Conservation (phyloP, 2,329 filamentous ascomycete species). For the Colletotrichum cereale region DNA sequence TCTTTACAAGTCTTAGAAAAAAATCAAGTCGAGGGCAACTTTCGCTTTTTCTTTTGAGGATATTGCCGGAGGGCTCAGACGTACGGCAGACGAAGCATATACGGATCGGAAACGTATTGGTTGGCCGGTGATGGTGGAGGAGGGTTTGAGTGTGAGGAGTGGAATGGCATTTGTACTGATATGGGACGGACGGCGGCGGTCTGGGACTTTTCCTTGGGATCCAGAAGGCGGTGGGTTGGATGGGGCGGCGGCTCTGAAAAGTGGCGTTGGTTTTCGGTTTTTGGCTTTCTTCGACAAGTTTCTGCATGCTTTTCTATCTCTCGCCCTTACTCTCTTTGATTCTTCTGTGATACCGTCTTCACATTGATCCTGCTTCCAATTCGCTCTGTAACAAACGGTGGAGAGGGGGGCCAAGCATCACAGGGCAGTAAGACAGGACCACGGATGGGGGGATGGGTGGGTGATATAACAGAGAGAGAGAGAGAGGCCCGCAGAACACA, state of each 20-base stretch:
- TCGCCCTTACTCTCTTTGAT: background rate
- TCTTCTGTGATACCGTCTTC: background rate
- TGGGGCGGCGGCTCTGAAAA: slow-evolving; percentile 1
- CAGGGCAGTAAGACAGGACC: background rate
- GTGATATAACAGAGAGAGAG: background rate
- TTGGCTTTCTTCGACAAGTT: background rate
- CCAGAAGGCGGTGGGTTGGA: slow-evolving; percentile 8
- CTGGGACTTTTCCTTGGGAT: background rate
- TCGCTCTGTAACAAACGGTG: background rate
- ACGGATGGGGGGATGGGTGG: background rate
- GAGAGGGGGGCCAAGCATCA: background rate
- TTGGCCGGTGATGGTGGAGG: background rate
- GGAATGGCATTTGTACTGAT: slow-evolving; percentile 3
- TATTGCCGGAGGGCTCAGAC: background rate
- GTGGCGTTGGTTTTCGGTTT: slow-evolving; percentile 7
- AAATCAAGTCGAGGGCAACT: slow-evolving; percentile 2
- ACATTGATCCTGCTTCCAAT: background rate
- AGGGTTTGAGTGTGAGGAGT: background rate
- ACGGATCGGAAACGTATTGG: background rate
- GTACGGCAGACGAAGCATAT: background rate
- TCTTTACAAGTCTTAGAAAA: slow-evolving; percentile 4
- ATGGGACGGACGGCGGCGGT: slow-evolving; percentile 6
- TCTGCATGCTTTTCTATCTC: background rate
- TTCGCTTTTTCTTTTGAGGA: slow-evolving; percentile 4
- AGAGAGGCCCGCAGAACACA: background rate